Evolutionary conservation across 2,329 filamentous ascomycete genomes (phyloP).

Genomic region (Rutstroemia sp.): DNA sequence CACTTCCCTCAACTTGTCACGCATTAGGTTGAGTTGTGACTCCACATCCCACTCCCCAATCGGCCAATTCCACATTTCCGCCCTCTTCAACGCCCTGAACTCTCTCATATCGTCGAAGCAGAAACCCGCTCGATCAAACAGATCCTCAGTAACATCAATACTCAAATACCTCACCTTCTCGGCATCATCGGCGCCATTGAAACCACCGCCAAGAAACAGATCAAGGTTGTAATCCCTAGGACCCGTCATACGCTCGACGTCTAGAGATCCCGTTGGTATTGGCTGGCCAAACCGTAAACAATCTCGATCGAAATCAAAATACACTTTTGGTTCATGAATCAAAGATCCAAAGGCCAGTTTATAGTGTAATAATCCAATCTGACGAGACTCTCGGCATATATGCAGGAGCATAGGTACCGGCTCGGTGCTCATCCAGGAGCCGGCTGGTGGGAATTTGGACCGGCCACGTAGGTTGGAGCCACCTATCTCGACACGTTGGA

Average conservation of each 20-base stretch:
- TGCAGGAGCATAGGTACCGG: slow-evolving; percentile 15
- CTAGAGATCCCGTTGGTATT: background rate
- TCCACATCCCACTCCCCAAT: background rate
- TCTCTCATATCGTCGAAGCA: background rate
- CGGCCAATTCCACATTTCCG: background rate
- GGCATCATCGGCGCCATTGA: slow-evolving; percentile 10
- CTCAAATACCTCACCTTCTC: slow-evolving; percentile 17
- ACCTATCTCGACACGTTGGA: background rate
- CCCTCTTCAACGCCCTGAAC: background rate
- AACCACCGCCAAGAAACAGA: slow-evolving; percentile 15
- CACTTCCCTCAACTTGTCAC: background rate
- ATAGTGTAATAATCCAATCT: slow-evolving; percentile 15
- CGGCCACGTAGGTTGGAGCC: background rate
- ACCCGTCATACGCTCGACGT: background rate
- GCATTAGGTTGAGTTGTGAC: background rate
- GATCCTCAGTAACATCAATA: slow-evolving; percentile 6
- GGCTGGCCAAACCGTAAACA: slow-evolving; percentile 12
- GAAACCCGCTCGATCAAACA: background rate
- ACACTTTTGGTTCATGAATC: slow-evolving; percentile 11
- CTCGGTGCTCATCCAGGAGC: slow-evolving; percentile 8
- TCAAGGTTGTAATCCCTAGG: slow-evolving; percentile 12
- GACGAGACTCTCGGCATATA: slow-evolving; percentile 17
- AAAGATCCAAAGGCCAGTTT: slow-evolving; percentile 12
- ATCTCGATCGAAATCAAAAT: slow-evolving; percentile 18
- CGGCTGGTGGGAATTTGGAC: background rate